Evolutionary conservation across 2,329 filamentous ascomycete species (phyloP).

Genomic region (Ceratocystis papillata): DNA sequence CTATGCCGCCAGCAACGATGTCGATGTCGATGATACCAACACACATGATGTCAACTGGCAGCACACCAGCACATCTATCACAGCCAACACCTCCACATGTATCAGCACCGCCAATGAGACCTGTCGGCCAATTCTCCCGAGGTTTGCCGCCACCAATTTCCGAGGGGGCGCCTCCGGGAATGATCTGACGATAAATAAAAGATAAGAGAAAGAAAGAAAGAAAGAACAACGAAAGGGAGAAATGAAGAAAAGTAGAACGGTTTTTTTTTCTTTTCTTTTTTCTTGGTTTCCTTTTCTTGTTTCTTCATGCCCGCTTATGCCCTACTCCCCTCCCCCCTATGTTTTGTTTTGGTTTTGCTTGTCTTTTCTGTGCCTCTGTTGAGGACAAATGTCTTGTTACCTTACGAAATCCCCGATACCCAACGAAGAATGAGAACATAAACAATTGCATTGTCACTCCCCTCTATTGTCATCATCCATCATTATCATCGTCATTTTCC

Average conservation of each 20-base stretch:
- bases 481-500: not conserved
- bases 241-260: not conserved
- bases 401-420: conserved; percentile 22
- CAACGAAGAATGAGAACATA: conserved; percentile 22
- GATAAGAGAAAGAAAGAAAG: not conserved
- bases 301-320: conserved; percentile 12
- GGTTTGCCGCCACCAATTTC: conserved; percentile 18
- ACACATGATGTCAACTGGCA: conserved; percentile 26
- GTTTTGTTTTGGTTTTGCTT: conserved; percentile 15
- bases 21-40: conserved; percentile 27
- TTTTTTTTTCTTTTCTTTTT: not conserved
- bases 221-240: not conserved
- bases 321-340: too few relatives aligned
- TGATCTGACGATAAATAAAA: conserved; percentile 16
- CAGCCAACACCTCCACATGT: conserved; percentile 2
- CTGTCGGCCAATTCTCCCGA: conserved; percentile 13
- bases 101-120: conserved; percentile 27
- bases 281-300: conserved; percentile 17
- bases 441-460: not conserved
- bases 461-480: not conserved
- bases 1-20: conserved; percentile 25
- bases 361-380: conserved; percentile 14
- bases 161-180: conserved; percentile 18
- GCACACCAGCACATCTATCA: conserved; percentile 15
- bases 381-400: conserved; percentile 9